These are phyloP conservation scores for Solanum sejunctum DNA, from an alignment of 257 asterid species.

Conservation along the genomic window DNA sequence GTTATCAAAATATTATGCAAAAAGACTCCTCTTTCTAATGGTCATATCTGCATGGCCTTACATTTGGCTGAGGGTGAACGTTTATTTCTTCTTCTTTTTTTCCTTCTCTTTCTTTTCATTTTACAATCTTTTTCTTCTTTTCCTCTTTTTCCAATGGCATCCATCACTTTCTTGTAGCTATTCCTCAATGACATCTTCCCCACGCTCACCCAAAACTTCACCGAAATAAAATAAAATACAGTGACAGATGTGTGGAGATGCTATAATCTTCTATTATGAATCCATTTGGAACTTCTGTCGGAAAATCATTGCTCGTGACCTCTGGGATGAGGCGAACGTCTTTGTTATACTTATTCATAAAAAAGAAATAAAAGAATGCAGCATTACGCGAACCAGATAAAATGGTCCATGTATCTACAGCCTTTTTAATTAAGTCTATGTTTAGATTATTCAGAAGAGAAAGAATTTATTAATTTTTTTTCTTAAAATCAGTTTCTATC, in stretches of 20 bases:
- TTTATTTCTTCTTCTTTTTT: no score
- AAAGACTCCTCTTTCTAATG: no score
- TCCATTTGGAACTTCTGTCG: constrained; percentile 24
- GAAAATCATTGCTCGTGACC: constrained; percentile 15
- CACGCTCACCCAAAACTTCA: background rate
- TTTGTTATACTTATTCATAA: background rate
- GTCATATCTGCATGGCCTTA: no score
- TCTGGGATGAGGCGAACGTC: constrained; percentile 55
- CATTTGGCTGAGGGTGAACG: no score
- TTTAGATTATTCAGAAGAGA: background rate
- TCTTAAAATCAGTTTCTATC: background rate
- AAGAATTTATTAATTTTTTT: background rate
- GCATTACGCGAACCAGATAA: background rate
- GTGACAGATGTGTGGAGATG: constrained; percentile 68
- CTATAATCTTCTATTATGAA: constrained; percentile 48
- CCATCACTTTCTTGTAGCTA: background rate
- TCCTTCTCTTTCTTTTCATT: no score
- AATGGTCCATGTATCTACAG: background rate
- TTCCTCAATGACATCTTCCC: background rate
- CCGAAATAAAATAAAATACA: background rate
- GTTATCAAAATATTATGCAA: no score
- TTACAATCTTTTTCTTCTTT: no score
- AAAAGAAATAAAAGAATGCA: background rate
- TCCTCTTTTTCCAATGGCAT: background rate
- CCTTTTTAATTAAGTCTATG: background rate